These are phyloP conservation scores for Eucalyptus brandiana DNA, from an alignment of 345 rosid genomes.

Conservation along the genomic window DNA sequence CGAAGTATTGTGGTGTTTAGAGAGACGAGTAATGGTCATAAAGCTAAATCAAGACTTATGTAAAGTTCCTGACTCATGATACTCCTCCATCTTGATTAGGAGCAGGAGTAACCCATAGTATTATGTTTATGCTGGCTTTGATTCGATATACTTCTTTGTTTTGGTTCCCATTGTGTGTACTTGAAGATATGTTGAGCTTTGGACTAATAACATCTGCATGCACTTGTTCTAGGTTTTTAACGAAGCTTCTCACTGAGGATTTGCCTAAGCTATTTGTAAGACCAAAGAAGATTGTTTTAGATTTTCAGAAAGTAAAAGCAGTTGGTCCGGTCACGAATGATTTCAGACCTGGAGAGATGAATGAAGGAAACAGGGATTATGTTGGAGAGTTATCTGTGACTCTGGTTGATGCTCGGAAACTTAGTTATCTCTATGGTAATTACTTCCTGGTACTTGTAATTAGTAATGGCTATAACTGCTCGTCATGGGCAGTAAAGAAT, in stretches of 20 bases:
- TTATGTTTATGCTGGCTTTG: background rate
- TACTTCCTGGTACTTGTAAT: background rate
- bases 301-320: conserved; percentile 88
- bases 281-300: conserved; percentile 96
- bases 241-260: conserved; percentile 85
- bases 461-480: background rate
- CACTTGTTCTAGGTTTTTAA: conserved; percentile 63
- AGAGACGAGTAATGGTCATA: background rate
- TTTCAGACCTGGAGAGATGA: conserved; percentile 68
- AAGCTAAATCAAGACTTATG: background rate
- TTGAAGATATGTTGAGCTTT: background rate
- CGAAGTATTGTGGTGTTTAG: background rate
- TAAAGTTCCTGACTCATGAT: background rate
- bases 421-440: conserved; percentile 70
- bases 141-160: background rate
- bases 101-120: background rate
- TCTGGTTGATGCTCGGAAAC: conserved; percentile 90
- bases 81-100: background rate
- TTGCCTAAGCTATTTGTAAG: conserved; percentile 90
- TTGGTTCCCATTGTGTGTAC: background rate
- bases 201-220: background rate
- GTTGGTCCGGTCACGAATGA: conserved; percentile 77
- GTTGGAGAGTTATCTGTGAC: conserved; percentile 94
- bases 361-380: conserved; percentile 84
- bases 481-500: background rate